Evolutionary conservation across 768 basidiomycete genomes (phyloP).

Genomic region (Postia placenta): DNA sequence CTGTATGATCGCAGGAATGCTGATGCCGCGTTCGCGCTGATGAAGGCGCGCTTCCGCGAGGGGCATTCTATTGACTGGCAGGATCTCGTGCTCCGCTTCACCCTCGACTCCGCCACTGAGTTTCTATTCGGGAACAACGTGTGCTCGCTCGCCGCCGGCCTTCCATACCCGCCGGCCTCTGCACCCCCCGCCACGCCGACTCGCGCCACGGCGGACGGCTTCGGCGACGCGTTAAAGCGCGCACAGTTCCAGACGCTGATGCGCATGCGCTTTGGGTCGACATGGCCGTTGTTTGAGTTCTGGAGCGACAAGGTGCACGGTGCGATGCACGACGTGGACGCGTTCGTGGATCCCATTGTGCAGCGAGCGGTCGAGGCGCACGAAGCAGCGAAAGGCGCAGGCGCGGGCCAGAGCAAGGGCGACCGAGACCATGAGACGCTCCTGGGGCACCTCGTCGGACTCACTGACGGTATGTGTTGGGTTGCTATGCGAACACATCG

Average conservation of each 20-base stretch:
- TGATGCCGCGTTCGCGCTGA: conserved; percentile 19
- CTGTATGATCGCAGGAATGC: background rate
- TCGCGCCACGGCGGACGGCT: conserved; percentile 13
- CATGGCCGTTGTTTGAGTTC: conserved; percentile 42
- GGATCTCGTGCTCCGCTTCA: conserved; percentile 41
- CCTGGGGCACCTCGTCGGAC: conserved; percentile 33
- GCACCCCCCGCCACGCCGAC: conserved; percentile 22
- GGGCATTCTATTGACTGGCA: conserved; percentile 27
- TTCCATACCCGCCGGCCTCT: conserved; percentile 27
- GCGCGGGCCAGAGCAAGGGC: conserved; percentile 7
- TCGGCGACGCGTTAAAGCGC: conserved; percentile 34
- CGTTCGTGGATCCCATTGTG: conserved; percentile 44
- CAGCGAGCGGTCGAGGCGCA: conserved; percentile 36
- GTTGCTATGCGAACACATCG: too few species aligned
- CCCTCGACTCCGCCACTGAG: conserved; percentile 48
- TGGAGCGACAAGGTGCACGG: conserved; percentile 34
- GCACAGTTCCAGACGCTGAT: conserved; percentile 27
- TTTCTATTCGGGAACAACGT: conserved; percentile 44
- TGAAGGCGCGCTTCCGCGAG: conserved; percentile 20
- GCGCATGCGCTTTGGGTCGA: conserved; percentile 32
- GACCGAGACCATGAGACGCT: conserved; percentile 24
- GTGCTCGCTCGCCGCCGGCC: conserved; percentile 27
- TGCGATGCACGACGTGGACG: conserved; percentile 34
- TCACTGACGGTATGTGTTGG: conserved; percentile 31
- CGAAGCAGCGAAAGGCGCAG: conserved; percentile 9